Evolutionary conservation across 305 asterid species (phyloP).

Genomic region (Fraxinus baroniana): DNA sequence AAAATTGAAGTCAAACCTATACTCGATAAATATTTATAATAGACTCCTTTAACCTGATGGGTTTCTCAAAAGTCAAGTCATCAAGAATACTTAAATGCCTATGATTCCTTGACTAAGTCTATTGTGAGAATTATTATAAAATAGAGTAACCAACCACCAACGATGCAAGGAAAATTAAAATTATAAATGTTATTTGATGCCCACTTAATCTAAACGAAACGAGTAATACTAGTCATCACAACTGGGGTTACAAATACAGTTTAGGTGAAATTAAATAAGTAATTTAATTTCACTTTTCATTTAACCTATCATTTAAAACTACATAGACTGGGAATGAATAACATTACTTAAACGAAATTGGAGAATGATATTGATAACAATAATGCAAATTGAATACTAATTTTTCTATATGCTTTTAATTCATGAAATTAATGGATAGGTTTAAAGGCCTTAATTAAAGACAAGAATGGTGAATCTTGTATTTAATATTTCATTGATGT

Average conservation of each 20-base stretch:
- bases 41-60: neutral
- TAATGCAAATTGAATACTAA: neutral
- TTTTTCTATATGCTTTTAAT: neutral
- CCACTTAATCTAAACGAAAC: neutral
- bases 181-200: too few species aligned
- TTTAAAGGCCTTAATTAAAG: too few species aligned
- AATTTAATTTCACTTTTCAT: too few species aligned
- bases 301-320: too few species aligned
- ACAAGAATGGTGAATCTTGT: neutral
- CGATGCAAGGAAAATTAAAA: neutral
- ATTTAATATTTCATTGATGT: neutral
- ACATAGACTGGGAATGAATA: too few species aligned
- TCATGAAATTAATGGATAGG: neutral
- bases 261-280: too few species aligned
- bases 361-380: too few species aligned
- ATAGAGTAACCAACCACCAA: neutral
- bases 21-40: neutral
- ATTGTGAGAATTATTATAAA: neutral
- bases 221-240: too few species aligned
- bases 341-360: too few species aligned
- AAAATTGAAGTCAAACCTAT: neutral
- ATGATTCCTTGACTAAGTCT: slow-evolving; percentile 1
- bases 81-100: neutral
- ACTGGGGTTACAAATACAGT: too few species aligned
- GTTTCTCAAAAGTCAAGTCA: neutral